phyloP scores from a whole-genome alignment of 192 early-diverging fungal species.

The Umbelopsis sp. region DNA sequence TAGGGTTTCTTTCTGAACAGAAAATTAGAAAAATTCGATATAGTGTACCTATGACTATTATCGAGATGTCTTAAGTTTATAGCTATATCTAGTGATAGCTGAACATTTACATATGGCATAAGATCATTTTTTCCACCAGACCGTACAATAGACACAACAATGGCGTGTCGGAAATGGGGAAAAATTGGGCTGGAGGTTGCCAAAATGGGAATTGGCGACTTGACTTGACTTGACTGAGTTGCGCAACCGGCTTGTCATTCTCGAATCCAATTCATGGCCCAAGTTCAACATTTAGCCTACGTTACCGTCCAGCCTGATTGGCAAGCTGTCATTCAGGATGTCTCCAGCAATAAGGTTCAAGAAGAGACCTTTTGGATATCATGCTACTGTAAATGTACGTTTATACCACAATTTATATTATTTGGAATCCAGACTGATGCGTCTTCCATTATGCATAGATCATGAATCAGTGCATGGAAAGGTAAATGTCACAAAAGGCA shows the following conservation, averaged over 20 bases:
- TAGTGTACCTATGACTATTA: no score
- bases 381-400: constrained; percentile 45
- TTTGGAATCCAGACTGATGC: background rate
- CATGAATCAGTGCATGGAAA: constrained; percentile 46
- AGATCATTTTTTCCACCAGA: background rate
- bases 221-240: background rate
- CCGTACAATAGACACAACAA: background rate
- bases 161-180: no score
- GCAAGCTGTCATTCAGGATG: constrained; percentile 47
- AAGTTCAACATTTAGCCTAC: constrained; percentile 22
- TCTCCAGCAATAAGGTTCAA: constrained; percentile 28
- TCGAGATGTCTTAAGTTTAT: no score
- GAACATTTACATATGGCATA: no score
- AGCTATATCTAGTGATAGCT: no score
- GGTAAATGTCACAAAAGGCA: constrained; percentile 31
- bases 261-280: background rate
- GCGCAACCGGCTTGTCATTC: background rate
- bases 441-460: constrained; percentile 29
- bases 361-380: constrained; percentile 54
- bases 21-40: no score
- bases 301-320: constrained; percentile 57
- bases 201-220: background rate
- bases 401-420: background rate
- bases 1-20: no score
- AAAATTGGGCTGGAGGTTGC: background rate